Conservation (phyloP, 805 yeast species). For the Nakazawaea ishiwadae region DNA sequence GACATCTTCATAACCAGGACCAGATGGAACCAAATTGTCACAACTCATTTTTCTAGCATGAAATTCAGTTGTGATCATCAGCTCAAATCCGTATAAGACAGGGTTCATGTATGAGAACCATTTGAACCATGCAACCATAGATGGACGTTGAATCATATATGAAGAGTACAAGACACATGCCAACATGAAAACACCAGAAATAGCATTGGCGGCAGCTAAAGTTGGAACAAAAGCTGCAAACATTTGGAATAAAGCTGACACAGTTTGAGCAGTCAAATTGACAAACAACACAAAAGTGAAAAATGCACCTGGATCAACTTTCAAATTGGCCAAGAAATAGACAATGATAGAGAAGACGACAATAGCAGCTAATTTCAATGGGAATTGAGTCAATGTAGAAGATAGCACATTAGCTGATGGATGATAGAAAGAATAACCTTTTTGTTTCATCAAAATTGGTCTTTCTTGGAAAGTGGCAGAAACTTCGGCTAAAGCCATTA, state of each 20-base stretch:
- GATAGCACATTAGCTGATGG: slow-evolving; percentile 63
- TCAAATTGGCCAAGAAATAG: slow-evolving; percentile 53
- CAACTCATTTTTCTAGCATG: slow-evolving; percentile 49
- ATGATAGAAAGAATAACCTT: slow-evolving; percentile 56
- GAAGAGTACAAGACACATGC: slow-evolving; percentile 55
- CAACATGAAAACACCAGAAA: slow-evolving; percentile 51
- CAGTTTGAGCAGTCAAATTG: slow-evolving; percentile 36
- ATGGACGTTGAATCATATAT: slow-evolving; percentile 52
- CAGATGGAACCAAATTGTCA: slow-evolving; percentile 45
- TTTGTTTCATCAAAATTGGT: slow-evolving; percentile 62
- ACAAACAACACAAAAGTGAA: slow-evolving; percentile 44
- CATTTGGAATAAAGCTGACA: slow-evolving; percentile 49
- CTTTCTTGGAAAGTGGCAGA: slow-evolving; percentile 54
- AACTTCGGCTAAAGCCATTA: slow-evolving; percentile 59
- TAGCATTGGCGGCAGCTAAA: slow-evolving; percentile 50
- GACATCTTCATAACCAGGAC: slow-evolving; percentile 46
- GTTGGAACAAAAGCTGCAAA: slow-evolving; percentile 47
- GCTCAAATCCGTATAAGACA: slow-evolving; percentile 43
- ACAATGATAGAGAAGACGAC: slow-evolving; percentile 38
- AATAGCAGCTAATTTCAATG: slow-evolving; percentile 48
- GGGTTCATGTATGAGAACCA: slow-evolving; percentile 51
- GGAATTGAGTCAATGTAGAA: slow-evolving; percentile 50
- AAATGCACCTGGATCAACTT: slow-evolving; percentile 49
- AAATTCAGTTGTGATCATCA: slow-evolving; percentile 55
- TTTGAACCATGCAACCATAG: slow-evolving; percentile 61